A percentile compares a stretch with the other conserved stretches of the same genome.
Evolutionary conservation across 495 filamentous ascomycete genomes (phyloP).

Genomic region (Penicillium goetzii): DNA sequence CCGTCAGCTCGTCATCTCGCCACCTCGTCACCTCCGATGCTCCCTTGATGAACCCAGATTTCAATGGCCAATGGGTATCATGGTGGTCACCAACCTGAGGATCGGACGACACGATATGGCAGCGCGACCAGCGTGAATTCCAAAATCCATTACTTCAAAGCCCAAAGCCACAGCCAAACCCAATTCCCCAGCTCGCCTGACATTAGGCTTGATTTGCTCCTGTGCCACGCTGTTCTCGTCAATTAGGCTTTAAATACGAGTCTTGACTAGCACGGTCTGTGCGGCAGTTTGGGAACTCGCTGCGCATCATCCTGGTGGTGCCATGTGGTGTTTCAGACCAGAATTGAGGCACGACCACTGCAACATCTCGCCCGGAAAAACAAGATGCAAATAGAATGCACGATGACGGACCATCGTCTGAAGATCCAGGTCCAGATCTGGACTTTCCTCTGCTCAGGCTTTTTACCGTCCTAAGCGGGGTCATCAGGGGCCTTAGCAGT

Average conservation of each 20-base stretch:
- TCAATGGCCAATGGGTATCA: background rate
- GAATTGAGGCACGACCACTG: background rate
- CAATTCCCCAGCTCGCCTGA: background rate
- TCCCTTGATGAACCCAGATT: background rate
- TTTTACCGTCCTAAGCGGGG: background rate
- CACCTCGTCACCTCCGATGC: background rate
- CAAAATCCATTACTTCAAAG: background rate
- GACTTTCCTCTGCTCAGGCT: background rate
- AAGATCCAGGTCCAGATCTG: background rate
- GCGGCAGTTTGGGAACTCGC: slow-evolving; percentile 15
- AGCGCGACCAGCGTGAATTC: background rate
- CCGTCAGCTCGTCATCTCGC: background rate
- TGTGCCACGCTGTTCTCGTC: background rate
- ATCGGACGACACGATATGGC: background rate
- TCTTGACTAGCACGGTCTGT: slow-evolving; percentile 13
- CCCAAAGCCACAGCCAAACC: background rate
- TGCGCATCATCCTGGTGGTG: slow-evolving; percentile 11
- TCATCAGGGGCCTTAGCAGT: background rate
- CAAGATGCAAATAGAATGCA: background rate
- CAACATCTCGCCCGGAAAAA: background rate
- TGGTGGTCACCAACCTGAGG: background rate
- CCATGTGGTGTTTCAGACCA: slow-evolving; percentile 34
- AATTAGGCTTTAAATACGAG: background rate
- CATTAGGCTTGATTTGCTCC: background rate
- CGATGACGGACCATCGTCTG: background rate